Percentiles rank a stretch among this genome's conserved stretches.
phyloP scores from a whole-genome alignment of 495 filamentous ascomycete genomes.

The Endocarpon pusillum region DNA sequence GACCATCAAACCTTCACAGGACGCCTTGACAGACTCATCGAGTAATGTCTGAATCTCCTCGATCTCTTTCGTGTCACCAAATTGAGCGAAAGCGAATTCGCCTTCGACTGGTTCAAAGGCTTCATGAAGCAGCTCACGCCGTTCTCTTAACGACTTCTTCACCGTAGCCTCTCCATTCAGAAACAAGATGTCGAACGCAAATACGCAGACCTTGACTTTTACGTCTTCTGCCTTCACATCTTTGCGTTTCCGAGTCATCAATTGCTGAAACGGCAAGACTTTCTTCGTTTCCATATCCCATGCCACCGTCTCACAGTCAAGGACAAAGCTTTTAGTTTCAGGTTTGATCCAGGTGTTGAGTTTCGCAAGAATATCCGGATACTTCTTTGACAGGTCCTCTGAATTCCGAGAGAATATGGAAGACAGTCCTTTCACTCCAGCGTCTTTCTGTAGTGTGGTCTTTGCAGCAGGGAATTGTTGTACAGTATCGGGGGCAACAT shows the following conservation, averaged over 20 bases:
- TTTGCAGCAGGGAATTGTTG: constrained; percentile 40
- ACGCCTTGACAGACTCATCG: constrained; percentile 84
- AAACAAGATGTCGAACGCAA: constrained; percentile 89
- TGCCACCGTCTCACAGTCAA: constrained; percentile 96
- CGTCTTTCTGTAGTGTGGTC: constrained; percentile 28
- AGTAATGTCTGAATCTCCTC: constrained; percentile 86
- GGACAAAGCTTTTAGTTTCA: constrained; percentile 80
- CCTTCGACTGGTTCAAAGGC: constrained; percentile 66
- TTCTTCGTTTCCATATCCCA: constrained; percentile 91
- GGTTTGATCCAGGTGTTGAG: constrained; percentile 76
- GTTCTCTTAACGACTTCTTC: constrained; percentile 69
- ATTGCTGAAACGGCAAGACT: constrained; percentile 86
- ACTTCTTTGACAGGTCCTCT: constrained; percentile 92
- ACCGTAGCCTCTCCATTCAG: constrained; percentile 86
- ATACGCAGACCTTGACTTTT: constrained; percentile 93
- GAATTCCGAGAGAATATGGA: constrained; percentile 95
- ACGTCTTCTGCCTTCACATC: constrained; percentile 96
- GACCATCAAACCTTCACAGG: constrained; percentile 95
- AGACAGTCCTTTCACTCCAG: constrained; percentile 44
- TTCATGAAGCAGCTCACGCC: constrained; percentile 55
- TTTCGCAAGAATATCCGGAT: constrained; percentile 83
- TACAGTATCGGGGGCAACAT: constrained; percentile 65
- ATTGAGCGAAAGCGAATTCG: constrained; percentile 82
- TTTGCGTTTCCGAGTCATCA: constrained; percentile 95
- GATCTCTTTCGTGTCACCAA: constrained; percentile 70